These are phyloP conservation scores for Boletus reticuloceps DNA, from an alignment of 768 basidiomycete genomes.

Conservation along the genomic window DNA sequence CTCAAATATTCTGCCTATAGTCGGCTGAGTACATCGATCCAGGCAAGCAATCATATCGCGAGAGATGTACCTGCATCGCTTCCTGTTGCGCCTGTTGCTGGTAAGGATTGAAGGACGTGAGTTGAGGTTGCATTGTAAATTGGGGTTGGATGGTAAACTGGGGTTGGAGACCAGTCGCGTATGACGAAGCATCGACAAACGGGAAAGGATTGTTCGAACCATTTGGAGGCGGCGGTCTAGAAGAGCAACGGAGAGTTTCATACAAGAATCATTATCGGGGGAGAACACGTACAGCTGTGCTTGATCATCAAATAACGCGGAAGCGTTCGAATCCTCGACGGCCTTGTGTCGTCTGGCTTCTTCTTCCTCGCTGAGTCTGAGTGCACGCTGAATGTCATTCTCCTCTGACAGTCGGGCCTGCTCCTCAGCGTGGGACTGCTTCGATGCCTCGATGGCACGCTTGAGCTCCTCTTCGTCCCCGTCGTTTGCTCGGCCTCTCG, in stretches of 20 bases:
- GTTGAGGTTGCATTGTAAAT: constrained; percentile 73
- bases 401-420: constrained; percentile 66
- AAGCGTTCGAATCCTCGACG: constrained; percentile 69
- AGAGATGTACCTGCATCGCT: constrained; percentile 55
- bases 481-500: constrained; percentile 24
- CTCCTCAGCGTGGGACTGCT: constrained; percentile 67
- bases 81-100: constrained; percentile 93
- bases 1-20: constrained; percentile 41
- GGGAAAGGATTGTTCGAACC: constrained; percentile 57
- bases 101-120: constrained; percentile 91
- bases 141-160: constrained; percentile 83
- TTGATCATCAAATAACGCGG: constrained; percentile 82
- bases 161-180: constrained; percentile 57
- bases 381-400: constrained; percentile 77
- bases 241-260: constrained; percentile 2
- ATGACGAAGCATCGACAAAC: constrained; percentile 57
- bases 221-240: constrained; percentile 32
- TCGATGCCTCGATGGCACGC: constrained; percentile 88
- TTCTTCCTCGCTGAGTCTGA: constrained; percentile 88
- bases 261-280: constrained; percentile 1
- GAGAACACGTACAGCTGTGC: constrained; percentile 62
- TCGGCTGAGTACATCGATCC: constrained; percentile 7
- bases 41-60: not conserved
- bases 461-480: constrained; percentile 81
- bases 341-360: constrained; percentile 72